Percentiles rank a stretch among this genome's conserved stretches.
These are phyloP conservation scores for Sporisorium sorghi DNA, from an alignment of 1,284 basidiomycete genomes.

Conservation along the genomic window DNA sequence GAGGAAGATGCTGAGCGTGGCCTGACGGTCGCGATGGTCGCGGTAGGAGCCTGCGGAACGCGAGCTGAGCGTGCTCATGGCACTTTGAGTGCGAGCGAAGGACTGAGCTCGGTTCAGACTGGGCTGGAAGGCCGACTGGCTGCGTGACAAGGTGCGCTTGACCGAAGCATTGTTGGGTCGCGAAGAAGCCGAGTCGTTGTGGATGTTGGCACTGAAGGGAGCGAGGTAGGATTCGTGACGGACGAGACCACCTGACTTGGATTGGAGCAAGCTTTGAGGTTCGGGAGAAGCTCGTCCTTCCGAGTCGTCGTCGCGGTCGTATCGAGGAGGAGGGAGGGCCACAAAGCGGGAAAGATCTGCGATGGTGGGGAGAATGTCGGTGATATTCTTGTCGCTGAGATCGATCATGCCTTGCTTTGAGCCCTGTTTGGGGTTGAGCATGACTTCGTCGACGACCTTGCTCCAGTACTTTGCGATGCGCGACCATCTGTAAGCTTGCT, in stretches of 20 bases:
- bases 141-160: constrained; percentile 29
- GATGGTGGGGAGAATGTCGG: constrained; percentile 43
- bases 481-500: constrained; percentile 33
- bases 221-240: constrained; percentile 49
- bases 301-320: constrained; percentile 23
- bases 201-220: constrained; percentile 43
- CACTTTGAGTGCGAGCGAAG: constrained; percentile 41
- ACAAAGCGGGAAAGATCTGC: constrained; percentile 50
- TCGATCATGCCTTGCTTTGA: constrained; percentile 41
- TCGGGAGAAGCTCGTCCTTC: background rate
- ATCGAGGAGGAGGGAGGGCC: constrained; percentile 45
- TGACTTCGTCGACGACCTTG: constrained; percentile 46
- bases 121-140: constrained; percentile 45
- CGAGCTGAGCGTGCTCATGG: constrained; percentile 30
- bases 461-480: constrained; percentile 42
- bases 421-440: constrained; percentile 28
- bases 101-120: constrained; percentile 25
- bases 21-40: constrained; percentile 45
- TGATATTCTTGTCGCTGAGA: constrained; percentile 39
- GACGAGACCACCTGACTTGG: constrained; percentile 39
- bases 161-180: background rate
- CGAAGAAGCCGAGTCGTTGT: constrained; percentile 27
- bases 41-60: constrained; percentile 39
- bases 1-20: constrained; percentile 50
- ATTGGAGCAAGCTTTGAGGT: constrained; percentile 30